Evolutionary conservation across 192 early-diverging fungal species (phyloP).

Genomic region (Umbelopsis sp.): DNA sequence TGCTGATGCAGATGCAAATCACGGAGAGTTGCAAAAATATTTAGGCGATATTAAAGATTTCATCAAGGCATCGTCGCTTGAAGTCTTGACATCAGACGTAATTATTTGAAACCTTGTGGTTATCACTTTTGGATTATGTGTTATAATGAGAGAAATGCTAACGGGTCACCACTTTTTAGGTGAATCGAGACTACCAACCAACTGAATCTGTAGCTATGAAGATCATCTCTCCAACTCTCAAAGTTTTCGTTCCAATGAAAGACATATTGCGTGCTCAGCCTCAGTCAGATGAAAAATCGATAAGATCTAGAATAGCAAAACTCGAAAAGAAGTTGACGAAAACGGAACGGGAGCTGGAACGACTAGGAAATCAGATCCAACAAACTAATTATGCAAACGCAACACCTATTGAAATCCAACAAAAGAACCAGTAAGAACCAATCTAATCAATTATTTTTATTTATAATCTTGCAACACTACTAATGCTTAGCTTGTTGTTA

Average conservation of each 20-base stretch:
- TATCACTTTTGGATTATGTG: background rate
- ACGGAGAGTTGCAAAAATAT: conserved; percentile 39
- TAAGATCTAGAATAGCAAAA: conserved; percentile 17
- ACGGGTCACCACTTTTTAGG: too few relatives aligned
- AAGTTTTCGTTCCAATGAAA: conserved; percentile 40
- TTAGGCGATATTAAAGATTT: conserved; percentile 39
- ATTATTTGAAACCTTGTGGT: background rate
- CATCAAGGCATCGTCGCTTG: conserved; percentile 36
- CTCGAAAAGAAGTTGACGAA: conserved; percentile 37
- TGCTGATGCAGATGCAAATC: conserved; percentile 20
- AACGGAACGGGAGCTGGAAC: conserved; percentile 29
- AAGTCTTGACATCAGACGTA: conserved; percentile 31
- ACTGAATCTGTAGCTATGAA: conserved; percentile 8
- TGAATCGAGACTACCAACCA: background rate
- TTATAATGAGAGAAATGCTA: too few relatives aligned
- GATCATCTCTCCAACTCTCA: conserved; percentile 27
- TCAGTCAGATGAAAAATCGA: conserved; percentile 12
- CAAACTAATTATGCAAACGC: conserved; percentile 31
- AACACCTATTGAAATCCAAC: conserved; percentile 31
- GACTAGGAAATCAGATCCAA: conserved; percentile 23
- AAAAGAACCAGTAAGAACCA: conserved; percentile 39
- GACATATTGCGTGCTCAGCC: conserved; percentile 30
- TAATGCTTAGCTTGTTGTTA: background rate
- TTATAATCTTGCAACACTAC: background rate
- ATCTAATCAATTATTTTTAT: background rate